phyloP scores from a whole-genome alignment of 176 grass and related monocot genomes.

The Urochloa ruziziensis region DNA sequence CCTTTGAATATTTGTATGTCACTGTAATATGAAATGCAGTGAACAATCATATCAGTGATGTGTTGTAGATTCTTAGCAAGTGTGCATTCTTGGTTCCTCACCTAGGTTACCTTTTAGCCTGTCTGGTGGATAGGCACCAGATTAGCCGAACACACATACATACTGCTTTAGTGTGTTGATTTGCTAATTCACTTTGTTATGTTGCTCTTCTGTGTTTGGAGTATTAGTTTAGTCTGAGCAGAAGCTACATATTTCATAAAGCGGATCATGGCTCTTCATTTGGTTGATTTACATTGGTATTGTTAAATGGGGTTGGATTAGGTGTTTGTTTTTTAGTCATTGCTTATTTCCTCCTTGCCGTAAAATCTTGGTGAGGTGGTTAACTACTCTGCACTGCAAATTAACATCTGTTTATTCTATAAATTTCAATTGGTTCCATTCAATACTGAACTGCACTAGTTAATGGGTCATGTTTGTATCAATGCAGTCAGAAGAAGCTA shows the following conservation, averaged over 20 bases:
- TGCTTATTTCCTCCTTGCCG: neutral
- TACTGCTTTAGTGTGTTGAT: neutral
- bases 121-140: no score
- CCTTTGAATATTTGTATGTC: no score
- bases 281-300: conserved; percentile 6
- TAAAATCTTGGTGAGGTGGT: conserved; percentile 19
- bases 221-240: neutral
- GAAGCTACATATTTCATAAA: neutral
- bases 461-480: conserved; percentile 9
- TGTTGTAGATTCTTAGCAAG: neutral
- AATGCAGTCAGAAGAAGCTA: neutral
- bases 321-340: neutral
- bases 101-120: no score
- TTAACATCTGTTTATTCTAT: conserved; percentile 23
- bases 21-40: conserved; percentile 30
- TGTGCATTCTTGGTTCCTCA: no score
- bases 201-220: conserved; percentile 10
- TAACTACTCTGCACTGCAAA: neutral
- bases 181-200: conserved; percentile 36
- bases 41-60: conserved; percentile 16
- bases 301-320: neutral
- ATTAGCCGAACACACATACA: no score
- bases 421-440: conserved; percentile 20
- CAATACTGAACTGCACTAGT: neutral
- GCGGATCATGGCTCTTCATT: conserved; percentile 1